Conservation (phyloP, 495 filamentous ascomycete species). For the Amphirosellinia nigrospora region DNA sequence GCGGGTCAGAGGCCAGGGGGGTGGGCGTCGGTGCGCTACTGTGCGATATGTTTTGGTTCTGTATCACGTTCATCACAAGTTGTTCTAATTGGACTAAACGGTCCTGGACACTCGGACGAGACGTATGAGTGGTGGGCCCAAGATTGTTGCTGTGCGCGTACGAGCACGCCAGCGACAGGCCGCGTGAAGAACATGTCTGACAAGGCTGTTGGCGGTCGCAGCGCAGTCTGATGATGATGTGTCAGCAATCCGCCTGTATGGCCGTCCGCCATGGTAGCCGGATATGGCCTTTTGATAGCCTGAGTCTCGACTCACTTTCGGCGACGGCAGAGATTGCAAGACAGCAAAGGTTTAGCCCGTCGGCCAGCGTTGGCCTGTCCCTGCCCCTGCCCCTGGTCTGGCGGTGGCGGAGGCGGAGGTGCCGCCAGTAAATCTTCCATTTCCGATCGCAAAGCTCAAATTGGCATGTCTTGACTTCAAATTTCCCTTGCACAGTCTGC, state of each 20-base stretch:
- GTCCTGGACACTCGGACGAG: slow-evolving; percentile 15
- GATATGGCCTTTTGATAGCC: background rate
- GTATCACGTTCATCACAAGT: slow-evolving; percentile 11
- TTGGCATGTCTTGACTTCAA: too few species aligned
- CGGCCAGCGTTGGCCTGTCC: slow-evolving; percentile 26
- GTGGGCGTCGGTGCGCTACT: slow-evolving; percentile 12
- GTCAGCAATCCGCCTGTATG: slow-evolving; percentile 2
- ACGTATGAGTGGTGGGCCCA: background rate
- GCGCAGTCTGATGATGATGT: slow-evolving; percentile 30
- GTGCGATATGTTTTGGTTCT: slow-evolving; percentile 18
- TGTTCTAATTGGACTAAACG: slow-evolving; percentile 12
- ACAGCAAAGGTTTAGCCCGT: slow-evolving; percentile 45
- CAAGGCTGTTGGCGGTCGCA: slow-evolving; percentile 41
- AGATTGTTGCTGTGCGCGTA: slow-evolving; percentile 6
- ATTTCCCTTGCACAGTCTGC: too few species aligned
- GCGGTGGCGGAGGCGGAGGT: background rate
- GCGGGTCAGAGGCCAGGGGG: background rate
- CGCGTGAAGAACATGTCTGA: slow-evolving; percentile 28
- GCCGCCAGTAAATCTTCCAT: slow-evolving; percentile 1
- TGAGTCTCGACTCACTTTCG: slow-evolving; percentile 39
- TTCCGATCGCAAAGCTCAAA: background rate
- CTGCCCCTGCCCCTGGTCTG: background rate
- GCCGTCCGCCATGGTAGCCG: background rate
- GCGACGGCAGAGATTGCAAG: slow-evolving; percentile 42
- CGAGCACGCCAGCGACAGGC: slow-evolving; percentile 19